These are phyloP conservation scores for Fusarium fracticaudum DNA, from an alignment of 2,329 filamentous ascomycete species.

Conservation along the genomic window DNA sequence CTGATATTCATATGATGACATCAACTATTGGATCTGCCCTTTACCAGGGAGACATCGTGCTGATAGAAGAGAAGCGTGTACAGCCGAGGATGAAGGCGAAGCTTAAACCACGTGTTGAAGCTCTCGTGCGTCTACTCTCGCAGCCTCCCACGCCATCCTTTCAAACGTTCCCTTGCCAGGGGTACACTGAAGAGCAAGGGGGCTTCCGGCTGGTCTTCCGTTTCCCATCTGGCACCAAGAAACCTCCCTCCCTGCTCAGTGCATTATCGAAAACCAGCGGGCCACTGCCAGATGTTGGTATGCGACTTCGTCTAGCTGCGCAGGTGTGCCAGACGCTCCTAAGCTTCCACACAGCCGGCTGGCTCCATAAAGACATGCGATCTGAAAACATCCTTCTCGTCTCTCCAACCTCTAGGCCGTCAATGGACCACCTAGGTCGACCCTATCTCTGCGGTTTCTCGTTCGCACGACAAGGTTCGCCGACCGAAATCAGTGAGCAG, in stretches of 20 bases:
- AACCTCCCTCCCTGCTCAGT: not conserved
- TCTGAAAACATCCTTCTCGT: not conserved
- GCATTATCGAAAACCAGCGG: not conserved
- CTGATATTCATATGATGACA: not conserved
- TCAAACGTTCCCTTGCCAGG: not conserved
- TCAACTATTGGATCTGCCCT: not conserved
- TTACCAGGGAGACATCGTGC: not conserved
- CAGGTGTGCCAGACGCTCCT: not conserved
- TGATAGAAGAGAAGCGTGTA: not conserved
- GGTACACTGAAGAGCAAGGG: not conserved
- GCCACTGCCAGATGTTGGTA: not conserved
- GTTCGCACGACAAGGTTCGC: not conserved
- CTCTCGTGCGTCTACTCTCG: not conserved
- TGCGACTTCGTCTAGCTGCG: not conserved
- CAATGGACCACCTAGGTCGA: not conserved
- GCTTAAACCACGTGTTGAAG: not conserved
- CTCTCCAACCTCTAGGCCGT: not conserved
- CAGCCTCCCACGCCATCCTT: not conserved
- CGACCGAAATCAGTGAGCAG: not conserved
- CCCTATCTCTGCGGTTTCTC: not conserved
- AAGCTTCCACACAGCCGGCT: not conserved
- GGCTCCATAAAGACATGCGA: not conserved
- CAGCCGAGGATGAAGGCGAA: not conserved
- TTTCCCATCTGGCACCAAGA: not conserved
- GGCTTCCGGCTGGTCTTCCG: not conserved